Base-by-base conservation (phyloP, 306 rosid genomes). In the Quercus engelmannii region DNA sequence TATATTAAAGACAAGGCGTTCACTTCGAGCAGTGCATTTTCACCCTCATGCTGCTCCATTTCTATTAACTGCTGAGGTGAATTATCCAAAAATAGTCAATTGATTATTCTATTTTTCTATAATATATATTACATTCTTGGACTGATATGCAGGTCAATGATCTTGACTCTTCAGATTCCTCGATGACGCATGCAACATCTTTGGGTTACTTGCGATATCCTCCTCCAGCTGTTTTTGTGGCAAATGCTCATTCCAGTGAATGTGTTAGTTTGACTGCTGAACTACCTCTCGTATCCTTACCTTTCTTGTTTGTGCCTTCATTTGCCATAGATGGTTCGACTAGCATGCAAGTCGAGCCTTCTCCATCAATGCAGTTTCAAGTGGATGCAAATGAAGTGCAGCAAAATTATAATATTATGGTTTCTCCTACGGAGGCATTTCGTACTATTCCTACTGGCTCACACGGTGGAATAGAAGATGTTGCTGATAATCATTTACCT, bases 21-120 rank as follows among this genome's bases (percentile, higher is more conserved):
- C 89, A 52, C 87, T 86, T 43, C 78, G 87, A 59, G 89, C 87
- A 56, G 89, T 86, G 80, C 89, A 86, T 83, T 86, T 86, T 79
- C 89, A 83, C 72, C 87, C 89, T 6, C 85, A 80, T 80, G 85
- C 74, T 1, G 87, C 87, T 26, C 87, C 89, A 2, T 86, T 55
- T 71, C 79, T 86, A 59, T 78, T 86, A 78, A 86, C 87, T 64
- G 89, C 87, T 52, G 87, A 83, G 85, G 89, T 86, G 58, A 77
- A 25, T 77, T 59, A 83, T 13, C 18, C 46, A 71, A 74, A 73
- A 38, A 69, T 21, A 19, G 78, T 81, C 72, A 11, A 68, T 68
- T 57, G 63, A 69, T 73, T 71, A 13, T 79, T 69, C 78, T 18
- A 76, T 43, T 43, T 4, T 80, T 38, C 77, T 61, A 74, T 68